These are phyloP conservation scores for Monilinia aucupariae DNA, from an alignment of 2,329 filamentous ascomycete genomes.

Conservation along the genomic window DNA sequence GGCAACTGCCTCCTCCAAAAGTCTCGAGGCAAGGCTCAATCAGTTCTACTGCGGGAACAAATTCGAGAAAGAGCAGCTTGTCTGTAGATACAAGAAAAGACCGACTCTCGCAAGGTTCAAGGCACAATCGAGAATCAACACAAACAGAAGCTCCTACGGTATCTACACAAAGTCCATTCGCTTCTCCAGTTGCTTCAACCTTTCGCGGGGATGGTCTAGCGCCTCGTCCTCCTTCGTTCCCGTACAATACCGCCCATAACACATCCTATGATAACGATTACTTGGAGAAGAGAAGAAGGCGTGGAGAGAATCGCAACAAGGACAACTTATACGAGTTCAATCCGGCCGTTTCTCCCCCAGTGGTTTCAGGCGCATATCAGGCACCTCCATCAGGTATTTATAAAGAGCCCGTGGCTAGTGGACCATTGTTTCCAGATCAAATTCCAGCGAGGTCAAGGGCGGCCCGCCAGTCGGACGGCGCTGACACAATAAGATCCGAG, in stretches of 20 bases:
- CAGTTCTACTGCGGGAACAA: slow-evolving; percentile 35
- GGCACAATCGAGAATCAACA: slow-evolving; percentile 40
- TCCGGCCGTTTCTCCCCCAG: slow-evolving; percentile 38
- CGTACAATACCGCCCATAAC: slow-evolving; percentile 40
- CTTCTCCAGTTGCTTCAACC: slow-evolving; percentile 49
- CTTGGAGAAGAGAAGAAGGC: slow-evolving; percentile 41
- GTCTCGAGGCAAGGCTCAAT: slow-evolving; percentile 34
- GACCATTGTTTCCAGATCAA: slow-evolving; percentile 34
- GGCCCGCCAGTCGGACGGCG: slow-evolving; percentile 32
- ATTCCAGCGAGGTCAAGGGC: slow-evolving; percentile 30
- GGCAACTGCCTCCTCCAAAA: slow-evolving; percentile 49
- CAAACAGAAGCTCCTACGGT: slow-evolving; percentile 55
- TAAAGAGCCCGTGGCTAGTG: slow-evolving; percentile 44
- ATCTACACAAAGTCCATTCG: slow-evolving; percentile 53
- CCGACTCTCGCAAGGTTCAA: slow-evolving; percentile 36
- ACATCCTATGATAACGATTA: slow-evolving; percentile 38
- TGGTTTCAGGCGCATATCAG: slow-evolving; percentile 56
- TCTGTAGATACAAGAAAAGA: slow-evolving; percentile 27
- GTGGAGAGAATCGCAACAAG: slow-evolving; percentile 39
- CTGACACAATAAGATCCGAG: slow-evolving; percentile 21
- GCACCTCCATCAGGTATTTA: slow-evolving; percentile 53
- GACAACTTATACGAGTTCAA: slow-evolving; percentile 38
- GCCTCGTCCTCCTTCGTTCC: slow-evolving; percentile 54
- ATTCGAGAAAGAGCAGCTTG: slow-evolving; percentile 23
- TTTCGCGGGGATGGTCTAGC: slow-evolving; percentile 50